Evolutionary conservation across 2,329 filamentous ascomycete species (phyloP).

Genomic region (Penicillium capsulatum): DNA sequence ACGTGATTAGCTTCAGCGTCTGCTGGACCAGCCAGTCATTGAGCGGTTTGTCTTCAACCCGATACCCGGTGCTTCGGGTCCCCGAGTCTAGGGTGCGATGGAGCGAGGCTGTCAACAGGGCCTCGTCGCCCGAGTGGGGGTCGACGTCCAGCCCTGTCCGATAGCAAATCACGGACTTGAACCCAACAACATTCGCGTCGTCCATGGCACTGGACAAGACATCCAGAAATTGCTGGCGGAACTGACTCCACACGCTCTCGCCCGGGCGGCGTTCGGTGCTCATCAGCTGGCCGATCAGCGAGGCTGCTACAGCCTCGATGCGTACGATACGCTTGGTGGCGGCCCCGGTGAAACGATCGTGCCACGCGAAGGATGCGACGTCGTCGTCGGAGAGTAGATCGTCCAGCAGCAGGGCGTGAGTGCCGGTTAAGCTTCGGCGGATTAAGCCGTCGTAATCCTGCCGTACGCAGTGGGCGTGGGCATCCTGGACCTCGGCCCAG

Average conservation of each 20-base stretch:
- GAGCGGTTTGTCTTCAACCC: constrained; percentile 58
- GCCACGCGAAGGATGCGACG: constrained; percentile 59
- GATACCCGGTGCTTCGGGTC: constrained; percentile 25
- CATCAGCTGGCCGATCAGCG: constrained; percentile 53
- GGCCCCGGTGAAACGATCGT: constrained; percentile 61
- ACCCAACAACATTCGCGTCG: constrained; percentile 67
- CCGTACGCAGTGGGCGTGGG: constrained; percentile 46
- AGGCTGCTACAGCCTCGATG: constrained; percentile 67
- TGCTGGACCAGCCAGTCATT: constrained; percentile 67
- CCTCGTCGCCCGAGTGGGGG: constrained; percentile 45
- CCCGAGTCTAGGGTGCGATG: constrained; percentile 26
- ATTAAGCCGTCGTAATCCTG: constrained; percentile 56
- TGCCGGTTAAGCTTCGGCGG: constrained; percentile 63
- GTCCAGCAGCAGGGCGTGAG: constrained; percentile 72
- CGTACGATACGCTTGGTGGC: constrained; percentile 69
- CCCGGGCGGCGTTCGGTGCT: constrained; percentile 30
- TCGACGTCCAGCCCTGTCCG: constrained; percentile 66
- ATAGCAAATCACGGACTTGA: constrained; percentile 82
- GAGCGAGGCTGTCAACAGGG: constrained; percentile 28
- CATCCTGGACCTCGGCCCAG: constrained; percentile 55
- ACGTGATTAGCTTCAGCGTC: constrained; percentile 55
- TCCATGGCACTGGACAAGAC: constrained; percentile 55
- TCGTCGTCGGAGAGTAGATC: constrained; percentile 62
- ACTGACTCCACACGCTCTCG: constrained; percentile 25
- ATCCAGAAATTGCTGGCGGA: constrained; percentile 27